Evolutionary conservation across 148 eudicot species (phyloP).

Genomic region (Chenopodium formosanum): DNA sequence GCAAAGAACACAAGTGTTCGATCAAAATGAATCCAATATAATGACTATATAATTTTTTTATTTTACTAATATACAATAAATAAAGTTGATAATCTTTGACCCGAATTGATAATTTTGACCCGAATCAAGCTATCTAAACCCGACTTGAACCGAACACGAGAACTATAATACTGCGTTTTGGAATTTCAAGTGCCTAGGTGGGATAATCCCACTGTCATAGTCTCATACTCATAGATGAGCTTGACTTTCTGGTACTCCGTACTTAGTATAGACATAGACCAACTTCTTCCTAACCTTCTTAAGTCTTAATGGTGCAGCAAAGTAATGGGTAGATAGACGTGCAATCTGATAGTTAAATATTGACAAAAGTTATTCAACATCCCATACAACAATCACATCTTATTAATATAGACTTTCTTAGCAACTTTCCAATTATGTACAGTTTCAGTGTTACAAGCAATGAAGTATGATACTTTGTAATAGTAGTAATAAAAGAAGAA

Average conservation of each 20-base stretch:
- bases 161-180: too few species aligned
- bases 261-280: not conserved
- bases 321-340: not conserved
- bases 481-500: not conserved
- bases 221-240: not conserved
- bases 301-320: not conserved
- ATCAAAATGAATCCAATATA: too few species aligned
- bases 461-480: not conserved
- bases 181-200: not conserved
- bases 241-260: not conserved
- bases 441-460: slow-evolving; percentile 5
- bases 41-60: too few species aligned
- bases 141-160: too few species aligned
- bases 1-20: too few species aligned
- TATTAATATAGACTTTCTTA: not conserved
- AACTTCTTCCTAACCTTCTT: not conserved
- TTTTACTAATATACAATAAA: too few species aligned
- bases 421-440: slow-evolving; percentile 14
- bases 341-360: slow-evolving; percentile 8
- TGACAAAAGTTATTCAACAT: slow-evolving; percentile 5
- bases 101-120: too few species aligned
- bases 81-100: too few species aligned
- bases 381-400: not conserved
- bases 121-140: too few species aligned
- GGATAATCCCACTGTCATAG: not conserved